A percentile compares a stretch with the other conserved stretches of the same genome.
These are phyloP conservation scores for Hansenula sp. DNA, from an alignment of 1,139 yeast species.

Conservation along the genomic window DNA sequence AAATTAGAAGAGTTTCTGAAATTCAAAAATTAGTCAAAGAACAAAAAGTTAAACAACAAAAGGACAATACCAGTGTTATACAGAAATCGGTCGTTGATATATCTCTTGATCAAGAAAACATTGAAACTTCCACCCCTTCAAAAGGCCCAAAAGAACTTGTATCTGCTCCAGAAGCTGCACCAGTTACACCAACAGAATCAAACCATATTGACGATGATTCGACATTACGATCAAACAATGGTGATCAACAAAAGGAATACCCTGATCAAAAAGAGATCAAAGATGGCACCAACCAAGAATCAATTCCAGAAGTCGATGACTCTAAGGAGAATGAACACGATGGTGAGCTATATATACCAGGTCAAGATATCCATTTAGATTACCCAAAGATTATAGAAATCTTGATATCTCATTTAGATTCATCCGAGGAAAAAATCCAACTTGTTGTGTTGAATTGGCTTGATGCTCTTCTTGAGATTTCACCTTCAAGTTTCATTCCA, in stretches of 20 bases:
- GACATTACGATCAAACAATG: not conserved
- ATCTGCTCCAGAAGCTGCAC: not conserved
- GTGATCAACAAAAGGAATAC: constrained; percentile 6
- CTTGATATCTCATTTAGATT: constrained; percentile 69
- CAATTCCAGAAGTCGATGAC: constrained; percentile 2
- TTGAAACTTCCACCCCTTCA: constrained; percentile 18
- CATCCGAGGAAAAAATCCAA: constrained; percentile 71
- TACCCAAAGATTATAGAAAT: constrained; percentile 79
- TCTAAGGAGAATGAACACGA: constrained; percentile 22
- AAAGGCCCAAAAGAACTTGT: not conserved
- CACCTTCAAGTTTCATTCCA: constrained; percentile 73
- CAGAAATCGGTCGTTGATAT: not conserved
- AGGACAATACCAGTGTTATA: constrained; percentile 4
- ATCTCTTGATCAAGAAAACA: constrained; percentile 4
- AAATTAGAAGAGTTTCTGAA: constrained; percentile 69
- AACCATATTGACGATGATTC: not conserved
- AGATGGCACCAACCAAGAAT: not conserved
- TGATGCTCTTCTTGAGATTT: constrained; percentile 64
- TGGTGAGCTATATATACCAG: constrained; percentile 68
- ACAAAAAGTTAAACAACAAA: constrained; percentile 9
- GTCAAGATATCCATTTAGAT: constrained; percentile 83
- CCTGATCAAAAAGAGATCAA: constrained; percentile 7
- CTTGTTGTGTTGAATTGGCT: constrained; percentile 83
- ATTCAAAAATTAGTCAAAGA: constrained; percentile 41
- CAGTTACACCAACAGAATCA: not conserved